Conservation (phyloP, 345 rosid species). For the Moricandia arvensis region DNA sequence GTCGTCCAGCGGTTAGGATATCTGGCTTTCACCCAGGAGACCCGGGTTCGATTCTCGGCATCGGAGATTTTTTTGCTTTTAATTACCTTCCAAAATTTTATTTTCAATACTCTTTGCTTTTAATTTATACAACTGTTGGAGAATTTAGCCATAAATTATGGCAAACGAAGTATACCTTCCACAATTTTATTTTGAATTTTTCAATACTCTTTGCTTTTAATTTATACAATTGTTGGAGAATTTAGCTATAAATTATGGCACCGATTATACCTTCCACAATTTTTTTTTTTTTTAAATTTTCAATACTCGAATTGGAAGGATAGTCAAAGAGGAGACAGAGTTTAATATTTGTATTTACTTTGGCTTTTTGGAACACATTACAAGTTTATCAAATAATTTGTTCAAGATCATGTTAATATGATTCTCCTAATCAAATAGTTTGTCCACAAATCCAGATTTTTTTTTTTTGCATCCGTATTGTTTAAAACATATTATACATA, state of each 20-base stretch:
- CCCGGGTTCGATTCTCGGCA: slow-evolving; percentile 79
- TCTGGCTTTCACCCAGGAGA: slow-evolving; percentile 97
- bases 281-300: neutral
- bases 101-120: too few relatives aligned
- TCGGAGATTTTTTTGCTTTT: neutral
- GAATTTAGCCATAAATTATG: too few relatives aligned
- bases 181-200: too few relatives aligned
- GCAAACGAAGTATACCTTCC: too few relatives aligned
- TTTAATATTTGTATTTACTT: slow-evolving; percentile 21
- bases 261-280: neutral
- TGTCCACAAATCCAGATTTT: neutral
- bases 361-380: neutral
- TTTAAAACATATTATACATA: neutral
- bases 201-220: too few relatives aligned
- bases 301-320: neutral
- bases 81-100: too few relatives aligned
- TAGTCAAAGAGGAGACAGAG: neutral
- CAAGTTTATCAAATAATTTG: slow-evolving; percentile 1
- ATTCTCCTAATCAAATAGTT: slow-evolving; percentile 7
- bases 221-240: too few relatives aligned
- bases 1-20: slow-evolving; percentile 98
- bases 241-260: neutral
- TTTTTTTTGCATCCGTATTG: too few relatives aligned
- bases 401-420: neutral
- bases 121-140: too few relatives aligned